Percentiles rank a stretch among this genome's conserved stretches.
Evolutionary conservation across 2,329 filamentous ascomycete species (phyloP).

Genomic region (Cytospora schulzeri): DNA sequence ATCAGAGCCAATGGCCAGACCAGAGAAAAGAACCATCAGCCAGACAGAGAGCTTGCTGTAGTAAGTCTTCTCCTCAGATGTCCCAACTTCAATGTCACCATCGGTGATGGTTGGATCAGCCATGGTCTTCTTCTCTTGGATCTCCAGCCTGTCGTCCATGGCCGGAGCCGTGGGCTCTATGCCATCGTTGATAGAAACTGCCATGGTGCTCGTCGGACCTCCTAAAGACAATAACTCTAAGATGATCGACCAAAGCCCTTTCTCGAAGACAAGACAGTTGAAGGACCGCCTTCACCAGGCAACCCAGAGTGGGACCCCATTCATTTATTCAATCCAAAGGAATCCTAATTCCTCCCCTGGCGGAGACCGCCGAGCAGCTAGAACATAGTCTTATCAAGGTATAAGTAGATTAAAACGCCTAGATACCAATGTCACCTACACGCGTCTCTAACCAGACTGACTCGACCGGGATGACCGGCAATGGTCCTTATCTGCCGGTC

Average conservation of each 20-base stretch:
- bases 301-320: not conserved
- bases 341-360: not conserved
- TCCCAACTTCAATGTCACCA: conserved; percentile 18
- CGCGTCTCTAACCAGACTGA: not conserved
- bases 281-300: not conserved
- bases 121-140: conserved; percentile 12
- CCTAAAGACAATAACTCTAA: not conserved
- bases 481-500: conserved; percentile 2
- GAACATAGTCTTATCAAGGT: conserved; percentile 12
- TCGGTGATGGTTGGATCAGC: not conserved
- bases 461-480: conserved; percentile 10
- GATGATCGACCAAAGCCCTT: too few species aligned
- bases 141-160: conserved; percentile 2
- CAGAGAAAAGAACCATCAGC: conserved; percentile 48
- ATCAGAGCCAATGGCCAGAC: conserved; percentile 49
- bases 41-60: conserved; percentile 46
- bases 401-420: conserved; percentile 4
- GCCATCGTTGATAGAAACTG: not conserved
- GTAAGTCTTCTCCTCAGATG: conserved; percentile 19
- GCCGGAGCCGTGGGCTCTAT: not conserved
- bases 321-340: not conserved
- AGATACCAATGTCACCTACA: not conserved
- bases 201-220: not conserved
- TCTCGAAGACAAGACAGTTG: not conserved
- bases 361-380: not conserved